phyloP scores from a whole-genome alignment of 129 eudicot species.

The Flaveria ramosissima region DNA sequence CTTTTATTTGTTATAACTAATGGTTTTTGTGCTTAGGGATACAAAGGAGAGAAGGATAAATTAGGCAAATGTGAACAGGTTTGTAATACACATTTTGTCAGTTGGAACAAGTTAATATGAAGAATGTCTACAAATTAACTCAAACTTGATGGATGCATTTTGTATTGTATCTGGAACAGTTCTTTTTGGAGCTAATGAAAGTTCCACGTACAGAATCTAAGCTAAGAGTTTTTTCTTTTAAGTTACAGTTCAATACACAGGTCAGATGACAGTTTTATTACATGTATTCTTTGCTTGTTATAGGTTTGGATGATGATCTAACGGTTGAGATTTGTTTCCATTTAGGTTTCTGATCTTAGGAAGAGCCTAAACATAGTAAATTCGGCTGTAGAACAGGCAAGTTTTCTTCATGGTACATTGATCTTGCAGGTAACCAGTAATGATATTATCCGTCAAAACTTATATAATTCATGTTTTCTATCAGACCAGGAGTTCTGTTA shows the following conservation, averaged over 20 bases:
- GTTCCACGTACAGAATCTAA: slow-evolving; percentile 85
- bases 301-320: slow-evolving; percentile 3
- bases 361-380: slow-evolving; percentile 58
- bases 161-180: slow-evolving; percentile 46
- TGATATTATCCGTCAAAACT: not conserved
- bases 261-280: slow-evolving; percentile 35
- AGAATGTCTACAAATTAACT: not conserved
- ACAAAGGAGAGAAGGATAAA: slow-evolving; percentile 74
- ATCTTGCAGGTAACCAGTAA: slow-evolving; percentile 6
- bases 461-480: slow-evolving; percentile 10
- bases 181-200: slow-evolving; percentile 85
- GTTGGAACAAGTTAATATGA: not conserved
- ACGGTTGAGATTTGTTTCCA: slow-evolving; percentile 15
- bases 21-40: slow-evolving; percentile 55
- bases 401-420: slow-evolving; percentile 21
- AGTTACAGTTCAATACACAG: slow-evolving; percentile 78
- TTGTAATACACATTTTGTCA: slow-evolving; percentile 1
- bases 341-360: slow-evolving; percentile 85
- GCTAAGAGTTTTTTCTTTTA: slow-evolving; percentile 85
- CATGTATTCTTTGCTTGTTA: slow-evolving; percentile 15
- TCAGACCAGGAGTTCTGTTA: slow-evolving; percentile 75
- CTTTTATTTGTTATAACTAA: slow-evolving; percentile 22
- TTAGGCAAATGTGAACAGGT: slow-evolving; percentile 97
- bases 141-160: slow-evolving; percentile 3
- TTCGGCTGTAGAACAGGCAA: slow-evolving; percentile 81